Percentiles rank a stretch among this genome's conserved stretches.
These are phyloP conservation scores for Leccinum laetum DNA, from an alignment of 1,284 basidiomycete species.

Conservation along the genomic window DNA sequence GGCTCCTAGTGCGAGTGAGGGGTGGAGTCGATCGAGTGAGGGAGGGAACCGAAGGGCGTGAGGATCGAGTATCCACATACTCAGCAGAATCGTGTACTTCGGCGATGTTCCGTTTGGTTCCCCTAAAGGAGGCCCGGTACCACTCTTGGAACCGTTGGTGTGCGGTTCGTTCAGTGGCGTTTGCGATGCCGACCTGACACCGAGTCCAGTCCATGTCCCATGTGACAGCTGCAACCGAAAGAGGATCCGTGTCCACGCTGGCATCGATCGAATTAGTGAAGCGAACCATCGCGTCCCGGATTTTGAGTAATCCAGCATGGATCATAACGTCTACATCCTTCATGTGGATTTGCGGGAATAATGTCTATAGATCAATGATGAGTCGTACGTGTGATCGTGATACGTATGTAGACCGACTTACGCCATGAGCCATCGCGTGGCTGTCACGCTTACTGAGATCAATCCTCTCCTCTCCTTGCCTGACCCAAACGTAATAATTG, in stretches of 20 bases:
- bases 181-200: no score
- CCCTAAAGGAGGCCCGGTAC: no score
- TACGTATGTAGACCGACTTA: not conserved
- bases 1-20: no score
- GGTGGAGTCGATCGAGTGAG: no score
- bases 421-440: not conserved
- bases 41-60: no score
- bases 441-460: not conserved
- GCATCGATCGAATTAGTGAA: not conserved
- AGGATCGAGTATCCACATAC: no score
- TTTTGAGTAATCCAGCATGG: not conserved
- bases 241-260: not conserved
- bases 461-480: not conserved
- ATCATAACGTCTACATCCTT: not conserved
- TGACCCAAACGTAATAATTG: not conserved
- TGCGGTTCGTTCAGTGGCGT: no score
- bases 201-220: no score
- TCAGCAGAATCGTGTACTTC: no score
- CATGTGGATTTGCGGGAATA: not conserved
- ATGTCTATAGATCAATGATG: not conserved
- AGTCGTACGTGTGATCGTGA: no score
- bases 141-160: no score
- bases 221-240: not conserved
- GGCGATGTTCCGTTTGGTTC: no score
- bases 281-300: not conserved